phyloP scores from a whole-genome alignment of 2,329 filamentous ascomycete genomes.

The Colletotrichum sp. region DNA sequence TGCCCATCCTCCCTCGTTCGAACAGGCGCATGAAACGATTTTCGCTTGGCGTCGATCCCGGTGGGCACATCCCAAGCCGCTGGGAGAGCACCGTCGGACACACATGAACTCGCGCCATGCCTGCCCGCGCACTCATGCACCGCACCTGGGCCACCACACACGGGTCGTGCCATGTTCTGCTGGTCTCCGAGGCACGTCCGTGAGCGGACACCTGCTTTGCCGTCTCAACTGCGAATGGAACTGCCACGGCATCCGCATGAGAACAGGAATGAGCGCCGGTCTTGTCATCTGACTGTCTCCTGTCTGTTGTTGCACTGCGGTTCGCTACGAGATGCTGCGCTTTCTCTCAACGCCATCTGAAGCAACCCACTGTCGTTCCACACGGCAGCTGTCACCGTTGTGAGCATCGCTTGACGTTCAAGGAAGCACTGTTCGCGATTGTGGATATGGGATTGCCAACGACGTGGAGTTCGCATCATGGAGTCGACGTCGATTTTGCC shows the following conservation, averaged over 20 bases:
- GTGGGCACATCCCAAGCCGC: not conserved
- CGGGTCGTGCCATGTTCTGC: not conserved
- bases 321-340: conserved; percentile 7
- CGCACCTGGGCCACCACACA: not conserved
- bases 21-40: conserved; percentile 7
- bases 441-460: not conserved
- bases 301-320: not conserved
- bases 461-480: not conserved
- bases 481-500: not conserved
- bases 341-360: conserved; percentile 7
- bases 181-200: not conserved
- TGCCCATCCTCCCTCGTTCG: not conserved
- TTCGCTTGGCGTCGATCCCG: not conserved
- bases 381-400: conserved; percentile 4
- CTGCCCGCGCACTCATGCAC: not conserved
- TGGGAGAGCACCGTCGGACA: not conserved
- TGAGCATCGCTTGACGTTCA: not conserved
- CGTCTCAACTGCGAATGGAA: not conserved
- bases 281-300: conserved; percentile 16
- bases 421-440: not conserved
- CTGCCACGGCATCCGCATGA: not conserved
- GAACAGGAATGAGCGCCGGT: not conserved
- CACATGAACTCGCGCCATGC: not conserved
- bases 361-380: not conserved
- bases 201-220: not conserved